Conservation (phyloP, 495 filamentous ascomycete species). For the Cairneyella variabilis region DNA sequence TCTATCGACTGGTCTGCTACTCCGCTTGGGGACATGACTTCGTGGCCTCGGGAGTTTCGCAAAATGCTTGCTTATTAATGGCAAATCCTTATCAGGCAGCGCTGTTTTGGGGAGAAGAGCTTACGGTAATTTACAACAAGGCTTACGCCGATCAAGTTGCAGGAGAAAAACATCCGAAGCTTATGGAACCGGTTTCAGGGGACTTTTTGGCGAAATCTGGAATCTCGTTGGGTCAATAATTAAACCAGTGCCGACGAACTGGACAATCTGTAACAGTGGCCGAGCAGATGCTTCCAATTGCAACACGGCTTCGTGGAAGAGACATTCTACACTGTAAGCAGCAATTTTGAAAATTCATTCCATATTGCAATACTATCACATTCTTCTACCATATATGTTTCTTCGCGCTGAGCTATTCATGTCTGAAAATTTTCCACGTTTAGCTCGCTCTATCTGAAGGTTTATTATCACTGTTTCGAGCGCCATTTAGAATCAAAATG, state of each 20-base stretch:
- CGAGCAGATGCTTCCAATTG: constrained; percentile 21
- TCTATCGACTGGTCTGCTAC: constrained; percentile 20
- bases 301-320: constrained; percentile 54
- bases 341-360: too few relatives aligned
- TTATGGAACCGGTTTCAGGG: constrained; percentile 24
- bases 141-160: constrained; percentile 21
- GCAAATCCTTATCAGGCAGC: constrained; percentile 19
- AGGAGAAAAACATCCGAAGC: constrained; percentile 21
- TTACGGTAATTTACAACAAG: constrained; percentile 24
- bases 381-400: background rate
- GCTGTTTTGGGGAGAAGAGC: constrained; percentile 22
- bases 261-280: constrained; percentile 14
- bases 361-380: background rate
- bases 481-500: too few relatives aligned
- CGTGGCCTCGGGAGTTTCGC: constrained; percentile 20
- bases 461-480: too few relatives aligned
- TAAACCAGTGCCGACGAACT: constrained; percentile 11
- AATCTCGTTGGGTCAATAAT: constrained; percentile 14
- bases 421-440: too few relatives aligned
- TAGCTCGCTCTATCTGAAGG: too few relatives aligned
- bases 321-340: constrained; percentile 51
- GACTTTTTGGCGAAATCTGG: constrained; percentile 21
- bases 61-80: constrained; percentile 20
- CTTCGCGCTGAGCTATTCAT: too few relatives aligned
- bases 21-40: constrained; percentile 20